Conservation (phyloP, 164 flowering plant species). For the Houttuynia cordata region DNA sequence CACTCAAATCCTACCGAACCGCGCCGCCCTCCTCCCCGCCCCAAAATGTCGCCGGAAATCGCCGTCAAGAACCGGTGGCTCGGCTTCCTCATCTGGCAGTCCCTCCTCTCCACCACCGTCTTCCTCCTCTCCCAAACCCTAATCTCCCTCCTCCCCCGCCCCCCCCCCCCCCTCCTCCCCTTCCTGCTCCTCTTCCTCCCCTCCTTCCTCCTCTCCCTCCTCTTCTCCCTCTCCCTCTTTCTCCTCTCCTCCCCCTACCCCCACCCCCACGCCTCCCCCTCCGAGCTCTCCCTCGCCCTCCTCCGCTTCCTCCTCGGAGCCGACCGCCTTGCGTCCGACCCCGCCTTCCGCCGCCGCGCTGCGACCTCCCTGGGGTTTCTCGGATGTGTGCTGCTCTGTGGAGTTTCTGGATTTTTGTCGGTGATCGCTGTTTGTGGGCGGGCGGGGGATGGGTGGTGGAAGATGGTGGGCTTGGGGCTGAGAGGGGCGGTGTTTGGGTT, state of each 20-base stretch:
- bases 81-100: conserved; percentile 68
- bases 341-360: conserved; percentile 26
- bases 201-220: conserved; percentile 9
- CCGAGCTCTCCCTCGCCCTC: conserved; percentile 22
- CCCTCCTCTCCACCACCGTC: conserved; percentile 32
- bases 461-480: conserved; percentile 30
- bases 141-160: conserved; percentile 17
- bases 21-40: background rate
- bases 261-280: conserved; percentile 27
- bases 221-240: conserved; percentile 14
- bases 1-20: background rate
- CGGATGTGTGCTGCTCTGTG: conserved; percentile 18
- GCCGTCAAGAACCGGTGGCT: conserved; percentile 47
- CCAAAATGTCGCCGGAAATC: conserved; percentile 17
- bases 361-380: conserved; percentile 20
- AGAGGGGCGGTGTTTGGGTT: conserved; percentile 52
- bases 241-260: conserved; percentile 18
- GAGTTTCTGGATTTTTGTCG: conserved; percentile 14
- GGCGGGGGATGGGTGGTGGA: conserved; percentile 4
- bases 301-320: conserved; percentile 28
- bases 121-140: conserved; percentile 27
- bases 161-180: conserved; percentile 9
- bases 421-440: conserved; percentile 16
- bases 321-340: conserved; percentile 4
- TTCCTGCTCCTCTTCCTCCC: conserved; percentile 8